Evolutionary conservation across 225 moss, liverwort and hornwort genomes (phyloP).

Genomic region (Lunularia cruciata): DNA sequence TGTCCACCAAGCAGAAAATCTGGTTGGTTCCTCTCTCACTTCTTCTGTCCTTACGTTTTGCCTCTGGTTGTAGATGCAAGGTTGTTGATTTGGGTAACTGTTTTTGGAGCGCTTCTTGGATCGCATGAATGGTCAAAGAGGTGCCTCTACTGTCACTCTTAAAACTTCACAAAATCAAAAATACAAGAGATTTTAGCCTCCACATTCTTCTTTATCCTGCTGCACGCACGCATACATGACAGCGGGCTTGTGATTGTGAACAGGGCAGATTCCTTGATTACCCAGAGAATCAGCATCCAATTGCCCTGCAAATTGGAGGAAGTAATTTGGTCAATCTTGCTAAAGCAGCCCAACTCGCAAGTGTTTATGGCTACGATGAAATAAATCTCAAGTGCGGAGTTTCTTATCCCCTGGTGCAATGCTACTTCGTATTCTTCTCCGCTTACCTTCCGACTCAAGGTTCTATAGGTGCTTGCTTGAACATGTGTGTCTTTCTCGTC

Average conservation of each 20-base stretch:
- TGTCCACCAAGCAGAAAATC: slow-evolving; percentile 83
- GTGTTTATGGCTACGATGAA: slow-evolving; percentile 78
- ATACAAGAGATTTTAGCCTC: too few relatives aligned
- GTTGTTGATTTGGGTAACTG: background rate
- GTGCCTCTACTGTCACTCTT: background rate
- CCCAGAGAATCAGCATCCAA: slow-evolving; percentile 82
- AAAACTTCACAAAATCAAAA: background rate
- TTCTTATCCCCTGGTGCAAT: background rate
- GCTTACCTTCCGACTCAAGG: too few relatives aligned
- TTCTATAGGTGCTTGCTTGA: too few relatives aligned
- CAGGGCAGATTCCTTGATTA: slow-evolving; percentile 89
- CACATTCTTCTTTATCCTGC: background rate
- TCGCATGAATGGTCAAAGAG: background rate
- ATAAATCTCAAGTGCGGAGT: slow-evolving; percentile 76
- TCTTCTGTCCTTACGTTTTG: background rate
- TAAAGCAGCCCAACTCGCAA: slow-evolving; percentile 80
- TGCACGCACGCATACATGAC: too few relatives aligned
- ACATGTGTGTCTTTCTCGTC: too few relatives aligned
- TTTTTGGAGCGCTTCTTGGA: background rate
- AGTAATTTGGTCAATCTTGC: slow-evolving; percentile 75
- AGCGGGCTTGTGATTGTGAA: slow-evolving; percentile 2
- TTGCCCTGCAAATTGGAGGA: slow-evolving; percentile 93
- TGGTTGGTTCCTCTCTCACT: slow-evolving; percentile 38
- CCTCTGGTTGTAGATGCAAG: background rate
- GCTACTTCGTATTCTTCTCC: background rate